Evolutionary conservation across 202 grass and related monocot genomes (phyloP).

Genomic region (Saccharum hybrid): DNA sequence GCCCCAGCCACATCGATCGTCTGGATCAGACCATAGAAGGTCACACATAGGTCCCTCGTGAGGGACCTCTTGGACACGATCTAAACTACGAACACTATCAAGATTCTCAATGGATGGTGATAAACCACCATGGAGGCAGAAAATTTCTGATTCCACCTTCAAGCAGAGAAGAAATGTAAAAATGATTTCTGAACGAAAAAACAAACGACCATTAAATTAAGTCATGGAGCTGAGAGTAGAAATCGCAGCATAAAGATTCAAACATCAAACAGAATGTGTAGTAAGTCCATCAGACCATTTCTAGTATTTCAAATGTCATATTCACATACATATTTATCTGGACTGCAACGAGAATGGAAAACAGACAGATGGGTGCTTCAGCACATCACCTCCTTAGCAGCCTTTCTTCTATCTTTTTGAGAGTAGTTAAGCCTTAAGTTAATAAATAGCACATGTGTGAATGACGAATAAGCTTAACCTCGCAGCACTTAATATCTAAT

Average conservation of each 20-base stretch:
- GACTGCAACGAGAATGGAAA: conserved; percentile 3
- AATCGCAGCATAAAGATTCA: conserved; percentile 10
- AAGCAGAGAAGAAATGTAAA: conserved; percentile 35
- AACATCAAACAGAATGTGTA: conserved; percentile 14
- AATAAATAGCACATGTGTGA: background rate
- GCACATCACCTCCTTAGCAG: background rate
- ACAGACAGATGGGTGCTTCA: background rate
- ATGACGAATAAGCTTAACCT: background rate
- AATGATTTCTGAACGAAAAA: conserved; percentile 7
- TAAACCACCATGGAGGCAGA: conserved; percentile 73
- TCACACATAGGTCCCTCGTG: conserved; percentile 84
- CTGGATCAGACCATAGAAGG: conserved; percentile 75
- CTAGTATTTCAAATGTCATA: background rate
- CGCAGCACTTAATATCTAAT: background rate
- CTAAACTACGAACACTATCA: conserved; percentile 65
- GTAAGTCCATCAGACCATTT: background rate
- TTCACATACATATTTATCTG: background rate
- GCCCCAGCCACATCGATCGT: conserved; percentile 75
- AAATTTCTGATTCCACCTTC: conserved; percentile 80
- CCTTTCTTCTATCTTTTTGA: background rate
- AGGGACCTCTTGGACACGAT: conserved; percentile 73
- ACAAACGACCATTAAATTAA: background rate
- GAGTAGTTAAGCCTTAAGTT: background rate
- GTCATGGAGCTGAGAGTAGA: background rate
- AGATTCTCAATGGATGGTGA: conserved; percentile 73